Evolutionary conservation across 257 asterid species (phyloP), one percentile per base, ranked within the genome.

Genomic region (Echium plantagineum): DNA sequence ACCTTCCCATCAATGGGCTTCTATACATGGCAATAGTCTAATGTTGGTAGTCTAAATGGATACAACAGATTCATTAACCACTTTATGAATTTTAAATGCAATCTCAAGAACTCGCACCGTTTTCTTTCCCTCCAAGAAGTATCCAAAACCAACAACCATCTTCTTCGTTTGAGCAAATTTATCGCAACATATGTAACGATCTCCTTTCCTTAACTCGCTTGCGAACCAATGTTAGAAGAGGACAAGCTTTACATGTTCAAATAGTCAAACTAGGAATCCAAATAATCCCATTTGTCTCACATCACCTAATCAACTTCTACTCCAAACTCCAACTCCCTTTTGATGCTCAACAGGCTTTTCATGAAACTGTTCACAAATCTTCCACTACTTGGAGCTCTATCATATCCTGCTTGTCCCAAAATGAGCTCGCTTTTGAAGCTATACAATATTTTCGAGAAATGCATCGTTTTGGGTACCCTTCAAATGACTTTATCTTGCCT

Each of bases 311-410:
- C 72, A 90, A 80, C 77, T 80, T 90, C 69, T 90, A 87, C 74
- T 75, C 97, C 72, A 87, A 78, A 71, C 69, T 78, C 65, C 90
- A 81, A 68, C 77, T 66, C 63, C 94, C 96, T 0, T 18, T 68
- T 57, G 72, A 72, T 59, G 78, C 94, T 62, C 85, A 80, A 67
- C 47, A 63, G 15, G 62, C 85, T 54, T 87, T 90, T 59, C 63
- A 55, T 2, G 90, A 87, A 52, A 69, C 93, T 52, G 71, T 63
- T 6, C 61, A 76, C 66, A 90, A 83, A 65, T 84, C 90, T 15
- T 69, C 94, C 54, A 83, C 97, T 57, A 83, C 94, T 35, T 90
- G 96, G 95, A 86, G 97, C 66, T 84, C 96, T 13, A 71, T 86
- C 62, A 72, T 90, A 53, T 81, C 94, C 5, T 71, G 83, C n/a